phyloP scores from a whole-genome alignment of 2,329 filamentous ascomycete species.

The Botrytis fabae region DNA sequence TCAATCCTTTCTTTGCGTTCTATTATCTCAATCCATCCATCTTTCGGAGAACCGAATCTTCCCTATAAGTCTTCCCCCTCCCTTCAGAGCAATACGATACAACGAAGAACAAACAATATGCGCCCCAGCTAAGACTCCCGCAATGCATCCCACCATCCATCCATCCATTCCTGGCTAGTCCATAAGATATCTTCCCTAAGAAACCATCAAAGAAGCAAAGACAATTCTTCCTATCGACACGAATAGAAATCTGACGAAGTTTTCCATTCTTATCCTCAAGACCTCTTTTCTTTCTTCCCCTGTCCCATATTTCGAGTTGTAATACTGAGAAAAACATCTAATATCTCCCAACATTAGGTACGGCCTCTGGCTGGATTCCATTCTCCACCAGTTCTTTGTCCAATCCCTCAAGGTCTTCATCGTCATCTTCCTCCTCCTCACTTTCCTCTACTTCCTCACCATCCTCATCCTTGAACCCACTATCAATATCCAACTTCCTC shows the following conservation, averaged over 20 bases:
- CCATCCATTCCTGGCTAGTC: neutral
- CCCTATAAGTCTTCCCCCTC: neutral
- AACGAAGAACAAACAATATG: slow-evolving; percentile 21
- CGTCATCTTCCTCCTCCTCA: slow-evolving; percentile 51
- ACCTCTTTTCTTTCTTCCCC: neutral
- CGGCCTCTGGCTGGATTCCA: slow-evolving; percentile 10
- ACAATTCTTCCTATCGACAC: slow-evolving; percentile 13
- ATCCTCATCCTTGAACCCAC: slow-evolving; percentile 73
- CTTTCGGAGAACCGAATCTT: neutral
- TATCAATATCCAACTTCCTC: slow-evolving; percentile 69
- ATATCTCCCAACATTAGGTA: neutral
- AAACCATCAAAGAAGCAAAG: slow-evolving; percentile 24
- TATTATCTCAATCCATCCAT: slow-evolving; percentile 8
- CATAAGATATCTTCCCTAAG: slow-evolving; percentile 14
- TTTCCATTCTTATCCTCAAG: neutral
- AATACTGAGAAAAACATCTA: neutral
- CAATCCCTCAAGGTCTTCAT: slow-evolving; percentile 35
- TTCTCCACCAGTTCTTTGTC: slow-evolving; percentile 4
- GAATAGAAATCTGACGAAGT: slow-evolving; percentile 17
- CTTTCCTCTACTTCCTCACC: slow-evolving; percentile 57
- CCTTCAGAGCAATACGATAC: slow-evolving; percentile 9
- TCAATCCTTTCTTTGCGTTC: slow-evolving; percentile 1
- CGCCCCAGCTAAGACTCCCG: slow-evolving; percentile 27
- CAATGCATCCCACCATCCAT: slow-evolving; percentile 26
- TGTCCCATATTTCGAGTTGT: neutral